These are phyloP conservation scores for Conoideocrella luteorostrata DNA, from an alignment of 2,329 filamentous ascomycete genomes.

Conservation along the genomic window DNA sequence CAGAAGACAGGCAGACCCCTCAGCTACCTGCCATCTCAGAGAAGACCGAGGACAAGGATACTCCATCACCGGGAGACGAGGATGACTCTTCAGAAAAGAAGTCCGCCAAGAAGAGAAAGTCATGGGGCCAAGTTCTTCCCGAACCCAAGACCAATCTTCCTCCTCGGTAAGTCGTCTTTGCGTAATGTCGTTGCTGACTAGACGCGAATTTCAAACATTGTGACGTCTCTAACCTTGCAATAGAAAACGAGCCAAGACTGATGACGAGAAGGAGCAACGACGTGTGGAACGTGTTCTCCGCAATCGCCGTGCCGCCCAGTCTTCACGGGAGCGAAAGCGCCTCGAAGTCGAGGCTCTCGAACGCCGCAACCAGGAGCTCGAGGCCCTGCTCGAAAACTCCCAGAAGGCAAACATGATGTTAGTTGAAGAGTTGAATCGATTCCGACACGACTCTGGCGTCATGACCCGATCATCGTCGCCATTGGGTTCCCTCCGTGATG, in stretches of 20 bases:
- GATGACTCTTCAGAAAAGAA: slow-evolving; percentile 53
- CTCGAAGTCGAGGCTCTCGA: slow-evolving; percentile 82
- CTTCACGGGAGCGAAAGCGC: slow-evolving; percentile 88
- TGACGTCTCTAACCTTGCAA: slow-evolving; percentile 15
- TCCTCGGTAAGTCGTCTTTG: slow-evolving; percentile 57
- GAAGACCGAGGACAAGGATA: slow-evolving; percentile 11
- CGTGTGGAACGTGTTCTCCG: slow-evolving; percentile 95
- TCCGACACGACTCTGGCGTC: slow-evolving; percentile 38
- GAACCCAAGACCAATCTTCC: slow-evolving; percentile 95
- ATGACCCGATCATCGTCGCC: slow-evolving; percentile 34
- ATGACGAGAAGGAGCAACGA: slow-evolving; percentile 97
- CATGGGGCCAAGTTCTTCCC: slow-evolving; percentile 95
- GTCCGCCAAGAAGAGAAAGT: slow-evolving; percentile 87
- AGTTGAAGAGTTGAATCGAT: slow-evolving; percentile 42
- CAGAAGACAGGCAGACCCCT: slow-evolving; percentile 23
- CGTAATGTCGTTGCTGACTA: too few species aligned
- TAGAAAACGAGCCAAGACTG: slow-evolving; percentile 95
- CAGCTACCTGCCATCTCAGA: slow-evolving; percentile 18
- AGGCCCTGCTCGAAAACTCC: slow-evolving; percentile 54
- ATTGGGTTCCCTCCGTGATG: slow-evolving; percentile 35
- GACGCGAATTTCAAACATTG: background rate
- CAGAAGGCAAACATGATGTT: slow-evolving; percentile 46
- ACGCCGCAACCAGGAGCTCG: slow-evolving; percentile 64
- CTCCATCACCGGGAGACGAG: slow-evolving; percentile 9
- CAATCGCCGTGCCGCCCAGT: slow-evolving; percentile 93